Evolutionary conservation across 306 rosid species (phyloP), one percentile per base, ranked within the genome.

Genomic region (Gynostemma pentaphyllum): DNA sequence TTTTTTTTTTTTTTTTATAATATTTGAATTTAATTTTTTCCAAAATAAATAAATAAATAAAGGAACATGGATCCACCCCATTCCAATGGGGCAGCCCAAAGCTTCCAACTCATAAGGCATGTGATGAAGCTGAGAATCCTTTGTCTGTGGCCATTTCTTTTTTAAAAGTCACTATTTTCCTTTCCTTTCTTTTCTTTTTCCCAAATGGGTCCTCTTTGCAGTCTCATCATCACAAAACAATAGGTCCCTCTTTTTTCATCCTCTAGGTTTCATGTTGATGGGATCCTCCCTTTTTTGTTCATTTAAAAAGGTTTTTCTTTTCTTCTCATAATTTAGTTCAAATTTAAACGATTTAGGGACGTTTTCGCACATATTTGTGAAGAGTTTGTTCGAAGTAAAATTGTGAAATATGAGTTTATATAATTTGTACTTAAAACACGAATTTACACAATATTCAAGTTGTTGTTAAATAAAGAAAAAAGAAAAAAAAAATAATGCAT

Each of bases 41-140:
- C n/a, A 66, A 30, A n/a, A 30, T 9, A 22, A 3, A 29, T 14
- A 51, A 44, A 36, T 14, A 69, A 52, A 24, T 14, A 8, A 24
- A 68, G 66, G 73, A 70, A 82, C 77, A 79, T 80, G 87, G 84
- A 76, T 82, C 85, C 88, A 76, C 80, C 82, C 82, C 63, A 75
- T 66, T 79, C 68, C 83, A 74, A 71, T 70, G 66, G 75, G 80
- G 80, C 56, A 75, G 18, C 44, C 53, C 67, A 44, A 49, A 77
- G 78, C 78, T 76, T 74, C 81, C 89, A 79, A 78, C 85, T 66
- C 68, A 64, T 45, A 44, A 68, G 69, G 73, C 86, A 81, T 87
- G 86, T 82, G 97, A 84, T 64, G 84, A 39, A 48, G 72, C 54
- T 73, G 56, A 79, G 72, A 64, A 70, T 24, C 68, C 23, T 77